These are phyloP conservation scores for Sphagnum tenellum DNA, from an alignment of 225 moss, liverwort and hornwort genomes.

Conservation along the genomic window DNA sequence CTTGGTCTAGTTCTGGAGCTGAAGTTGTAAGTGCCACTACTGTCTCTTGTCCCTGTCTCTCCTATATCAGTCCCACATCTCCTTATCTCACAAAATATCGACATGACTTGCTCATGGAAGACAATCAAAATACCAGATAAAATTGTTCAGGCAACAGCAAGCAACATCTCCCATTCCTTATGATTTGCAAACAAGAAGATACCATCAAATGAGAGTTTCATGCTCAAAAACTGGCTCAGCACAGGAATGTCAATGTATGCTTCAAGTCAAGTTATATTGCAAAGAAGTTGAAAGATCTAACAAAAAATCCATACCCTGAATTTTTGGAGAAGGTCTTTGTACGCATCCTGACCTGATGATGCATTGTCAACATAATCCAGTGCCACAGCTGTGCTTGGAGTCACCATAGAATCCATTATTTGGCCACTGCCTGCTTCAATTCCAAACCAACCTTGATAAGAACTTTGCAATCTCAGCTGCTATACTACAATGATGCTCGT, in stretches of 20 bases:
- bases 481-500: no score
- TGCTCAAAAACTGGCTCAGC: no score
- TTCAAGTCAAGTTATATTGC: no score
- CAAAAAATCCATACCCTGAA: constrained; percentile 36
- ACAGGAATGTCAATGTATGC: no score
- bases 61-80: constrained; percentile 11
- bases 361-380: constrained; percentile 17
- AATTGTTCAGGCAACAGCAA: no score
- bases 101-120: neutral
- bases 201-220: no score
- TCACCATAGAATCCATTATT: constrained; percentile 26
- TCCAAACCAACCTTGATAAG: neutral
- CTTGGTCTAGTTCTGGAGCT: constrained; percentile 13
- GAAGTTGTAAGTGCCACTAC: constrained; percentile 7
- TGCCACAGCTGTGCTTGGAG: constrained; percentile 27
- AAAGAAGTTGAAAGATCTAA: no score
- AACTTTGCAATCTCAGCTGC: no score
- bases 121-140: neutral
- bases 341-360: constrained; percentile 12
- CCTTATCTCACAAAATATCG: neutral
- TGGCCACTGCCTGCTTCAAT: constrained; percentile 18
- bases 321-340: constrained; percentile 58
- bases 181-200: no score
- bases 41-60: constrained; percentile 29
- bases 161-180: no score